A percentile compares a stretch with the other conserved stretches of the same genome.
phyloP scores from a whole-genome alignment of 768 basidiomycete species.

The Rhodocollybia butyracea region DNA sequence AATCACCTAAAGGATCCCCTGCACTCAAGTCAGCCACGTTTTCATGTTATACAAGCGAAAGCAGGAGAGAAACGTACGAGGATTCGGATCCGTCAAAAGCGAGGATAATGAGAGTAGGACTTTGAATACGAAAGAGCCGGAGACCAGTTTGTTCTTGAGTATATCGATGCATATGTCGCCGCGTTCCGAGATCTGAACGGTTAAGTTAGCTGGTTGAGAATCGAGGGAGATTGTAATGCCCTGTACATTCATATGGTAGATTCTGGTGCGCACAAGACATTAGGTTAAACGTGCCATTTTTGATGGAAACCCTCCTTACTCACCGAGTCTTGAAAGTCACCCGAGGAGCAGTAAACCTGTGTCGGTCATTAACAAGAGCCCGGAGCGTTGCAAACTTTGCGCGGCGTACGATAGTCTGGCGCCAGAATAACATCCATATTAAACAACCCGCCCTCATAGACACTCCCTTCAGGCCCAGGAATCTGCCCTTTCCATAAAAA shows the following conservation, averaged over 20 bases:
- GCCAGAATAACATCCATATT: constrained; percentile 63
- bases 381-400: too few species aligned
- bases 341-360: constrained; percentile 76
- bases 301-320: constrained; percentile 16
- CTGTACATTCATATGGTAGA: constrained; percentile 83
- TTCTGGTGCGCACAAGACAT: constrained; percentile 43
- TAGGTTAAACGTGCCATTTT: background rate
- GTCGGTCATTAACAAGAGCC: too few species aligned
- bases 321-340: constrained; percentile 74
- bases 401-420: constrained; percentile 71
- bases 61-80: constrained; percentile 49
- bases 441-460: constrained; percentile 80
- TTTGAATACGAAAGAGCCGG: constrained; percentile 93
- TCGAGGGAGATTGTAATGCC: background rate
- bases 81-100: constrained; percentile 91
- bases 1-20: constrained; percentile 73
- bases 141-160: constrained; percentile 91
- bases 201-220: too few species aligned
- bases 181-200: constrained; percentile 70
- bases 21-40: constrained; percentile 6
- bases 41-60: constrained; percentile 4
- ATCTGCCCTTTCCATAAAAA: constrained; percentile 75
- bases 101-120: constrained; percentile 92
- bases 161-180: constrained; percentile 87
- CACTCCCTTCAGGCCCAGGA: constrained; percentile 79